phyloP scores from a whole-genome alignment of 345 rosid species.

The Eucalyptus pauciflora region DNA sequence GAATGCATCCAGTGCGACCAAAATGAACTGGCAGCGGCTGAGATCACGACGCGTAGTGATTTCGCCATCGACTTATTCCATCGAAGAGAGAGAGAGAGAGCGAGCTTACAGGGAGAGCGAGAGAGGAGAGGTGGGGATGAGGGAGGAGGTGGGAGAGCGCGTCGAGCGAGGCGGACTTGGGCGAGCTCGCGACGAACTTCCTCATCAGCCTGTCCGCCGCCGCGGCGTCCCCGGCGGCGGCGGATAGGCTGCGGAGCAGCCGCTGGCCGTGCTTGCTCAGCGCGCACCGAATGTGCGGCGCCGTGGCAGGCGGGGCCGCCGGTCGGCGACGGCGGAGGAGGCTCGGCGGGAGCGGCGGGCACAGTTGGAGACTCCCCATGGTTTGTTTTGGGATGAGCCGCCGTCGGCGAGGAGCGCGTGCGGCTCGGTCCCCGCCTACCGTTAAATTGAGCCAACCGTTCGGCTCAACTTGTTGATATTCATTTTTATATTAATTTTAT shows the following conservation, averaged over 20 bases:
- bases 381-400: neutral
- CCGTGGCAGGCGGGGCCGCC: neutral
- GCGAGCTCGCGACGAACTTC: conserved; percentile 67
- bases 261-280: conserved; percentile 46
- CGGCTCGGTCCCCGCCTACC: neutral
- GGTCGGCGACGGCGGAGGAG: neutral
- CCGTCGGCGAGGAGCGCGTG: neutral
- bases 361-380: neutral
- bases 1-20: neutral
- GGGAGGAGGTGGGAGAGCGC: conserved; percentile 75
- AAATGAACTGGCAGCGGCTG: neutral
- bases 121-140: conserved; percentile 33
- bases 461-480: neutral
- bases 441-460: neutral
- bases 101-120: conserved; percentile 55
- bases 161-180: conserved; percentile 57
- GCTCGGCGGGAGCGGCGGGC: neutral
- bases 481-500: neutral
- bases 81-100: neutral
- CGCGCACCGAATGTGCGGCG: neutral
- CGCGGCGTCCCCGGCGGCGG: conserved; percentile 25
- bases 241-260: conserved; percentile 36
- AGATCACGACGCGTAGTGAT: neutral
- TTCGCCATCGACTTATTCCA: neutral
- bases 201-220: conserved; percentile 41